Percentiles rank a stretch among this genome's conserved stretches.
phyloP scores from a whole-genome alignment of 169 alveolate genomes.

The Plasmodium blacklocki region DNA sequence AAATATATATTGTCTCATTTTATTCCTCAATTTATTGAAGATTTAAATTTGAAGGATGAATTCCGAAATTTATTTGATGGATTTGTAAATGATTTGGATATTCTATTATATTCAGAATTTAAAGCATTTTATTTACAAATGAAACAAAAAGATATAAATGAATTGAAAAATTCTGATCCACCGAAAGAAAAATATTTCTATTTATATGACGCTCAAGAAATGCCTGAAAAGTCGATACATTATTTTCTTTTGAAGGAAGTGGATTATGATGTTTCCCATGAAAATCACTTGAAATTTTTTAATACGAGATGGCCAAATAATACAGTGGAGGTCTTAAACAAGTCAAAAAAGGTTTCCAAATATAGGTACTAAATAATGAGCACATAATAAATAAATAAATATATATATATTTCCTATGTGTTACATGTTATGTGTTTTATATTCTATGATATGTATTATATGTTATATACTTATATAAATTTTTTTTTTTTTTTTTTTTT shows the following conservation, averaged over 20 bases:
- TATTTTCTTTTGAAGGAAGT: constrained; percentile 68
- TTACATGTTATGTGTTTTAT: background rate
- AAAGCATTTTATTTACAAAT: constrained; percentile 61
- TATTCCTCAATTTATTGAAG: constrained; percentile 76
- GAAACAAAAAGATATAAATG: constrained; percentile 67
- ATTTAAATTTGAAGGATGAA: constrained; percentile 76
- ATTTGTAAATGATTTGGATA: constrained; percentile 59
- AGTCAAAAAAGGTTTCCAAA: constrained; percentile 3
- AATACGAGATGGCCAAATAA: constrained; percentile 76
- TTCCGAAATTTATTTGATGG: constrained; percentile 49
- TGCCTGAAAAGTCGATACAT: constrained; percentile 52
- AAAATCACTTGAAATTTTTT: constrained; percentile 52
- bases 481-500: too few species aligned
- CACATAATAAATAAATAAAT: background rate
- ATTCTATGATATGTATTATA: background rate
- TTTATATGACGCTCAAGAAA: constrained; percentile 71
- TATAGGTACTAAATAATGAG: constrained; percentile 1
- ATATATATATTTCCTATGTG: background rate
- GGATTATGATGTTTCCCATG: constrained; percentile 63
- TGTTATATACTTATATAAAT: too few species aligned
- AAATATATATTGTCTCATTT: constrained; percentile 78
- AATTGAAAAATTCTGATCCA: constrained; percentile 43
- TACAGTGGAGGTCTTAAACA: constrained; percentile 63
- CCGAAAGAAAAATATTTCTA: constrained; percentile 75
- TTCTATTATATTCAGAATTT: constrained; percentile 65